Evolutionary conservation across 805 yeast species (phyloP), one percentile per base, ranked within the genome.

Genomic region (Candida insectalens): DNA sequence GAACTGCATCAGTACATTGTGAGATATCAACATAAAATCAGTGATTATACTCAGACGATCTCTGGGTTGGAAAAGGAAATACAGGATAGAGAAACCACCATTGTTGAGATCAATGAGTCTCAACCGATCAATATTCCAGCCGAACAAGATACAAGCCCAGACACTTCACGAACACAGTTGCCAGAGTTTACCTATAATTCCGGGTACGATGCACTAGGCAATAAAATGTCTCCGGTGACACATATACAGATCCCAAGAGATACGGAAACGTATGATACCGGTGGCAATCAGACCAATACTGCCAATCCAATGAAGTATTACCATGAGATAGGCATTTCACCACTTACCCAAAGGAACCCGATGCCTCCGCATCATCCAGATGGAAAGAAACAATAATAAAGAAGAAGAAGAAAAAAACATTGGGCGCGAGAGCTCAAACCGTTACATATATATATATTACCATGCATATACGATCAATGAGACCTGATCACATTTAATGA

Each of bases 81-180:
- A 1, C 17, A 30, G 5, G 34, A 33, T 7, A 48, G 41, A 18
- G 54, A 50, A 18, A 30, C 29, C 3, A 32, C 35, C 12, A 33
- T 50, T n/a, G 30, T 38, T 3, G 27, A 34, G 14, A 21, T 48
- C 16, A 42, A 43, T 6, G 36, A 47, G 1, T 38, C 53, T 6
- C 46, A 41, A 29, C 55, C 55, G 1, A 50, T 50, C 23, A 41
- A 40, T 28, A 49, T 50, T 19, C 48, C 50, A 3, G 20, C n/a
- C 8, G 19, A 25, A 19, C 20, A 27, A 25, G 27, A 21, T 8
- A 12, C 12, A 8, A 12, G 7, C 10, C 20, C 25, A 23, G 21
- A n/a, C 8, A 23, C 19, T 25, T 9, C 26, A 28, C 25, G 2
- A 9, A 10, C 13, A 4, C 27, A 7, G 15, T 27, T 14, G 33